A percentile compares a stretch with the other conserved stretches of the same genome.
These are phyloP conservation scores for Pseudonitzschia multistriata DNA, from an alignment of 108 stramenopile genomes.

Conservation along the genomic window DNA sequence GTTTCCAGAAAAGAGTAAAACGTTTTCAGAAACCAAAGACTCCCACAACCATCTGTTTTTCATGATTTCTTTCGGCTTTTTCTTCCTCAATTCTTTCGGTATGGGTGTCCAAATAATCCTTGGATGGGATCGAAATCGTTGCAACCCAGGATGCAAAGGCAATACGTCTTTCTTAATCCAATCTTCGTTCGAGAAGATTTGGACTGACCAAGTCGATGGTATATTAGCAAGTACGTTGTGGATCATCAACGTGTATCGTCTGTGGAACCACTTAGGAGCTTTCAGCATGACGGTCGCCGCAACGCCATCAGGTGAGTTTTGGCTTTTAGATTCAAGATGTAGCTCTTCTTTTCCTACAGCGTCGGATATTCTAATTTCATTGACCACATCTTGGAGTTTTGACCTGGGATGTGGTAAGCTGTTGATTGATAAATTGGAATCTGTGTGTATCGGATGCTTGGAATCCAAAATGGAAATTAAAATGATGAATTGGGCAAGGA, in stretches of 20 bases:
- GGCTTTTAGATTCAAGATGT: background rate
- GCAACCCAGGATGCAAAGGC: conserved; percentile 41
- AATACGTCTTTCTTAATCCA: conserved; percentile 41
- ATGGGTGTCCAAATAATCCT: conserved; percentile 43
- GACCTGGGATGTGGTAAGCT: background rate
- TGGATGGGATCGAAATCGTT: conserved; percentile 16
- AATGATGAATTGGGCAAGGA: background rate
- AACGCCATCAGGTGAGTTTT: conserved; percentile 29
- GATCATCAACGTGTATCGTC: conserved; percentile 50
- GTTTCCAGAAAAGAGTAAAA: conserved; percentile 53
- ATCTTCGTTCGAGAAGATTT: conserved; percentile 42
- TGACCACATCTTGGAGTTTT: background rate
- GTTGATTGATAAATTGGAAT: background rate
- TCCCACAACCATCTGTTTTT: conserved; percentile 52
- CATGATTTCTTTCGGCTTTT: conserved; percentile 47
- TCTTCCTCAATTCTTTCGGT: conserved; percentile 28
- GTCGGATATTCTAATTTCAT: background rate
- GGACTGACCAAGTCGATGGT: conserved; percentile 40
- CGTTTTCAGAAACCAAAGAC: conserved; percentile 40
- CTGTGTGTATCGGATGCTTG: background rate
- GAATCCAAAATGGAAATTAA: conserved; percentile 9
- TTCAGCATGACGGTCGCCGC: conserved; percentile 43
- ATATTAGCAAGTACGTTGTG: conserved; percentile 49
- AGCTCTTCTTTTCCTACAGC: background rate
- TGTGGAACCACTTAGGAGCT: conserved; percentile 64